A percentile compares a stretch with the other conserved stretches of the same genome.
These are phyloP conservation scores for Trichopus zeylanicus DNA, from an alignment of 116 monocot genomes.

Conservation along the genomic window DNA sequence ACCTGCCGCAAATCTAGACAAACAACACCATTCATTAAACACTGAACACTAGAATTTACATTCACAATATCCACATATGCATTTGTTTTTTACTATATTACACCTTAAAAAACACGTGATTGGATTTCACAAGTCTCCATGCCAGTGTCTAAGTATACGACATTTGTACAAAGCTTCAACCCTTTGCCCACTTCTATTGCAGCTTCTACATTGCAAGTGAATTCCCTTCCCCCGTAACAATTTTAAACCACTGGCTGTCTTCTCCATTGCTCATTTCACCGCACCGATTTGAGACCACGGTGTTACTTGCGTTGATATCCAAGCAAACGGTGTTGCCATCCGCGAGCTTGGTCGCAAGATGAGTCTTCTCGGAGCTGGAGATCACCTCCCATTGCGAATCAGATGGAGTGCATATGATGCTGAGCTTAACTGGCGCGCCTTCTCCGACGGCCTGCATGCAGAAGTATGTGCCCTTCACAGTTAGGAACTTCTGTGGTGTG, in stretches of 20 bases:
- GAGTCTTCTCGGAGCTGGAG: background rate
- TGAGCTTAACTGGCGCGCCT: conserved; percentile 5
- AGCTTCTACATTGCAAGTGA: no score
- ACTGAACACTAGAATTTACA: no score
- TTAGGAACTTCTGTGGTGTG: conserved; percentile 10
- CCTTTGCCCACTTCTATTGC: no score
- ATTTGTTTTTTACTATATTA: no score
- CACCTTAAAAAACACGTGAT: no score
- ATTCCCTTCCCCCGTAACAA: background rate
- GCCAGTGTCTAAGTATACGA: no score
- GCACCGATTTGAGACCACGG: background rate
- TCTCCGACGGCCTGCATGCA: conserved; percentile 7
- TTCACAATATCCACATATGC: no score
- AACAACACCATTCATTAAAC: no score
- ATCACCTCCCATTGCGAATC: conserved; percentile 8
- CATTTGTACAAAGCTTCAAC: no score
- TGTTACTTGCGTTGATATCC: background rate
- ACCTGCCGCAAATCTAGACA: no score
- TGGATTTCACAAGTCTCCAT: no score
- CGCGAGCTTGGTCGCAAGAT: conserved; percentile 3
- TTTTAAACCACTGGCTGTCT: background rate
- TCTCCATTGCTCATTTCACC: background rate
- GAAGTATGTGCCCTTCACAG: conserved; percentile 8
- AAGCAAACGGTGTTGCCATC: conserved; percentile 7
- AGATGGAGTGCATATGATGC: conserved; percentile 6